These are phyloP conservation scores for Pleurotus cornucopiae DNA, from an alignment of 768 basidiomycete genomes.

Conservation along the genomic window DNA sequence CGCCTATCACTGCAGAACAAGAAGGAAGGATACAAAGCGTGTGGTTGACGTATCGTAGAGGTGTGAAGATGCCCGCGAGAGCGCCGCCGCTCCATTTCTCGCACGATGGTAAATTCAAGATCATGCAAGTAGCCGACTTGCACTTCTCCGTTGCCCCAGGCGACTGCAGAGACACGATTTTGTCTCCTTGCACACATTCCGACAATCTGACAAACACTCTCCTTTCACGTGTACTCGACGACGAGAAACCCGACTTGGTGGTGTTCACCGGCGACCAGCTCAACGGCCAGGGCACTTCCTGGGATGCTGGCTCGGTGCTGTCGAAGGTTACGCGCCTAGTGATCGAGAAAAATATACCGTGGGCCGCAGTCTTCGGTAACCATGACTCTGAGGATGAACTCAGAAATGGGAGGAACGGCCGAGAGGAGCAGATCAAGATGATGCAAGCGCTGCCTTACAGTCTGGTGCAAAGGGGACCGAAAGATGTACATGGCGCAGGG, in stretches of 20 bases:
- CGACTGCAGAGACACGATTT: conserved; percentile 67
- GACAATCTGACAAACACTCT: conserved; percentile 80
- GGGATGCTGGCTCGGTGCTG: conserved; percentile 84
- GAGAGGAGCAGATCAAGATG: conserved; percentile 62
- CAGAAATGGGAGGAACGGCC: conserved; percentile 36
- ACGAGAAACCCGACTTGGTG: conserved; percentile 85
- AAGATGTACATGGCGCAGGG: conserved; percentile 82
- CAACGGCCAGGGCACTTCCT: conserved; percentile 86
- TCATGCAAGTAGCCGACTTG: conserved; percentile 89
- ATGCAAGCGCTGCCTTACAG: conserved; percentile 85
- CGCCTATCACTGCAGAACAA: conserved; percentile 45
- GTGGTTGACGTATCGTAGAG: conserved; percentile 65
- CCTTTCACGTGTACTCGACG: conserved; percentile 64
- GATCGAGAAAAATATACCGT: conserved; percentile 73
- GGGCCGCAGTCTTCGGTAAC: conserved; percentile 93
- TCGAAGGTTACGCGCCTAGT: conserved; percentile 84
- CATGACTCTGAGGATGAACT: conserved; percentile 69
- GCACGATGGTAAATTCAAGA: conserved; percentile 78
- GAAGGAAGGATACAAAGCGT: conserved; percentile 44
- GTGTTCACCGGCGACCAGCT: conserved; percentile 93
- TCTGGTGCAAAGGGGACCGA: conserved; percentile 75
- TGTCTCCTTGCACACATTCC: conserved; percentile 53
- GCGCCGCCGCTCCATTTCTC: conserved; percentile 84
- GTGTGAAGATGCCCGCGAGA: conserved; percentile 69
- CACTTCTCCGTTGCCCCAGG: conserved; percentile 87